phyloP scores from a whole-genome alignment of 352 stramenopile genomes.

The Pythium dissotocum region DNA sequence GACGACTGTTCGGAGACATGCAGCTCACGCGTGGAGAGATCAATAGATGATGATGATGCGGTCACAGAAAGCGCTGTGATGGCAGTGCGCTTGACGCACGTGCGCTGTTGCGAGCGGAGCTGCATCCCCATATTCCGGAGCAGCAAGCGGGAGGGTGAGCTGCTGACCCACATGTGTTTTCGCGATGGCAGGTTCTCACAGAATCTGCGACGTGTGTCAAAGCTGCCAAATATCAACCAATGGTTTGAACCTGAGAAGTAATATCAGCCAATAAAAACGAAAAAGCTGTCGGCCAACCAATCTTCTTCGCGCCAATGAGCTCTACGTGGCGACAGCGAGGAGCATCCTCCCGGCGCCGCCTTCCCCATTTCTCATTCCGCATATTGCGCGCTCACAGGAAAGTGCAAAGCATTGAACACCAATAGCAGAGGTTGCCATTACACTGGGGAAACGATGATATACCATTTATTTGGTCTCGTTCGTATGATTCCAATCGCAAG shows the following conservation, averaged over 20 bases:
- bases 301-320: neutral
- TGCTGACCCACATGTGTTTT: slow-evolving; percentile 1
- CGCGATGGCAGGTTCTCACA: neutral
- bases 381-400: neutral
- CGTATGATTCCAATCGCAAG: slow-evolving; percentile 48
- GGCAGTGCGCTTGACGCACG: neutral
- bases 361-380: neutral
- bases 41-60: neutral
- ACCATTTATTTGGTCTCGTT: slow-evolving; percentile 70
- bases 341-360: neutral
- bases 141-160: neutral
- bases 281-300: slow-evolving; percentile 23
- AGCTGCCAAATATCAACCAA: slow-evolving; percentile 2
- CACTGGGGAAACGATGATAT: slow-evolving; percentile 48
- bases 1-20: slow-evolving; percentile 1
- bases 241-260: neutral
- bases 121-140: slow-evolving; percentile 33
- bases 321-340: neutral
- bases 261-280: neutral
- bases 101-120: slow-evolving; percentile 31
- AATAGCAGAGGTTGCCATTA: neutral
- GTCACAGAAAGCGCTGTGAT: slow-evolving; percentile 1
- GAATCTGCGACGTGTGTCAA: slow-evolving; percentile 25
- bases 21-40: neutral
- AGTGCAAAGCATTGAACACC: too few relatives aligned